These are phyloP conservation scores for Catunica adiposa DNA, from an alignment of 2,329 filamentous ascomycete genomes.

Conservation along the genomic window DNA sequence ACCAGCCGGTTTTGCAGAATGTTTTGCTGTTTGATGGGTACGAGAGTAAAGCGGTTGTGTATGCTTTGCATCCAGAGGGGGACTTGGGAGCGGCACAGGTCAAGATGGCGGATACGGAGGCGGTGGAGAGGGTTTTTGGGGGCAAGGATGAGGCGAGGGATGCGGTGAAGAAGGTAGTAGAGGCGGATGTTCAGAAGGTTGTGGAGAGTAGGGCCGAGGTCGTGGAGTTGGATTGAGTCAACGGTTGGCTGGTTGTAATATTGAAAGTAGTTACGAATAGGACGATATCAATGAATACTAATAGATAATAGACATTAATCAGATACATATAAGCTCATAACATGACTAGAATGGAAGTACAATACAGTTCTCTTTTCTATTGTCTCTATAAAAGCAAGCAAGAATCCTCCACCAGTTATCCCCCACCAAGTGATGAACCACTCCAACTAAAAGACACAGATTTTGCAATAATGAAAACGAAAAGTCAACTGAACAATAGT, in stretches of 20 bases:
- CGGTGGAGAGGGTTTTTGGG: background rate
- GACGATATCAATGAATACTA: no score
- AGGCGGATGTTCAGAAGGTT: background rate
- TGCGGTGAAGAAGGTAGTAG: background rate
- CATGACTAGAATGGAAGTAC: background rate
- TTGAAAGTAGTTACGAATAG: no score
- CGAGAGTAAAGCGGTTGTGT: conserved; percentile 59
- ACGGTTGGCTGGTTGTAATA: no score
- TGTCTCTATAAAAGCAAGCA: background rate
- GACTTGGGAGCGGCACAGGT: conserved; percentile 14
- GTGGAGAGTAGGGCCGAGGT: no score
- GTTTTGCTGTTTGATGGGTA: conserved; percentile 83
- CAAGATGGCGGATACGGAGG: conserved; percentile 5
- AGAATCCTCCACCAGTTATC: background rate
- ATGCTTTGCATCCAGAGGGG: conserved; percentile 60
- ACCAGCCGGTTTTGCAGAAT: conserved; percentile 92
- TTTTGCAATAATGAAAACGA: background rate
- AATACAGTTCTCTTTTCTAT: background rate
- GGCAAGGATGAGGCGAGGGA: background rate
- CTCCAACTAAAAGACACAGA: background rate
- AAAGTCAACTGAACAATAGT: background rate
- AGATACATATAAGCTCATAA: background rate
- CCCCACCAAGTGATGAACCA: background rate
- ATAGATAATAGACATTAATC: no score
- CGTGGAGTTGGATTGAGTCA: no score